Percentiles rank a stretch among this genome's conserved stretches.
These are phyloP conservation scores for Coemansia sp. DNA, from an alignment of 192 early-diverging fungal species.

Conservation along the genomic window DNA sequence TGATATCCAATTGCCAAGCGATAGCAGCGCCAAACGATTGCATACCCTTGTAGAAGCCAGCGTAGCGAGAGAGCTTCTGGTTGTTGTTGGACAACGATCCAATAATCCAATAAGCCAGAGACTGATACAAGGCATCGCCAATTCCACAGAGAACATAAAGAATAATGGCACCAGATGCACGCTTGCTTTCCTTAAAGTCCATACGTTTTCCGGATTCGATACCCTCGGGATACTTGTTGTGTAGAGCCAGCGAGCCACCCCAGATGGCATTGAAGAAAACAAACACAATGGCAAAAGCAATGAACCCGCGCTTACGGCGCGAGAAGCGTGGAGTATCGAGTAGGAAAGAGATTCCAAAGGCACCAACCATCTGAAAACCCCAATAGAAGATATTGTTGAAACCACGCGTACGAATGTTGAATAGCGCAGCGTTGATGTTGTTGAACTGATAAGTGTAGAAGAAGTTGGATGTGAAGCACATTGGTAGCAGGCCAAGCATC, in stretches of 20 bases:
- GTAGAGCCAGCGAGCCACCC: constrained; percentile 64
- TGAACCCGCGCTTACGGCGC: constrained; percentile 65
- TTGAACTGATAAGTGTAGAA: constrained; percentile 86
- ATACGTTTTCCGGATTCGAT: constrained; percentile 24
- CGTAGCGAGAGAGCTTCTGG: constrained; percentile 67
- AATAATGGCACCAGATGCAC: constrained; percentile 62
- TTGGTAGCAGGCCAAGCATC: constrained; percentile 69
- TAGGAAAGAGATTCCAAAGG: constrained; percentile 64
- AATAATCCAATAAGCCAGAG: constrained; percentile 81
- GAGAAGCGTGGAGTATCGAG: constrained; percentile 59
- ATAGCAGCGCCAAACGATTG: constrained; percentile 78
- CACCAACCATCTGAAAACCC: constrained; percentile 76
- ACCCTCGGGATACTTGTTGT: constrained; percentile 55
- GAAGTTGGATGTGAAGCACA: constrained; percentile 82
- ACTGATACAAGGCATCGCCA: constrained; percentile 82
- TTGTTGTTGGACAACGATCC: constrained; percentile 83
- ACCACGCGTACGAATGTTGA: constrained; percentile 70
- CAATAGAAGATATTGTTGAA: constrained; percentile 85
- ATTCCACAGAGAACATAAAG: constrained; percentile 76
- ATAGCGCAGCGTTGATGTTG: constrained; percentile 67
- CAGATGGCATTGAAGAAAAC: constrained; percentile 61
- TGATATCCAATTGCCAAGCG: constrained; percentile 66
- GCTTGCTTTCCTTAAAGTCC: constrained; percentile 49
- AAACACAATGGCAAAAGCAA: constrained; percentile 56
- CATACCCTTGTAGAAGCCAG: constrained; percentile 90